Evolutionary conservation across 2,329 filamentous ascomycete genomes (phyloP).

Genomic region (Trichoderma asperellum): DNA sequence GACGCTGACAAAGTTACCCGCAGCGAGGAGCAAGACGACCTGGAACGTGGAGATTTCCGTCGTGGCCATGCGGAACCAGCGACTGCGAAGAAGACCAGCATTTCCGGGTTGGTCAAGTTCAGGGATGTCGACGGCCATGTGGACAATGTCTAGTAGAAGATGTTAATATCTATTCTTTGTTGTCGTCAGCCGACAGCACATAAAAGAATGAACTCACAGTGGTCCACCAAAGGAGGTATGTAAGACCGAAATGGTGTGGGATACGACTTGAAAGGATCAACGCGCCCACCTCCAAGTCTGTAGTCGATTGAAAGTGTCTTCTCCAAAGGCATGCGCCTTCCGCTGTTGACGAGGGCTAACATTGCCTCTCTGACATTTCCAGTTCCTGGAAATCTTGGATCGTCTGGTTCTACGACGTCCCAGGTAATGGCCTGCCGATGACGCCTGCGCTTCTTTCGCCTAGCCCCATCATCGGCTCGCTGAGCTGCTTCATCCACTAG

Average conservation of each 20-base stretch:
- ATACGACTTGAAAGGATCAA: constrained; percentile 37
- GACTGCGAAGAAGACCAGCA: constrained; percentile 36
- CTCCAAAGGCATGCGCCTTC: background rate
- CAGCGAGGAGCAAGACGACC: constrained; percentile 38
- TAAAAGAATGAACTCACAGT: constrained; percentile 33
- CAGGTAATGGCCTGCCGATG: constrained; percentile 18
- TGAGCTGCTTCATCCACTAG: constrained; percentile 5
- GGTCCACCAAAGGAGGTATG: constrained; percentile 36
- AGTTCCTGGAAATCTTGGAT: background rate
- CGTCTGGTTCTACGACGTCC: background rate
- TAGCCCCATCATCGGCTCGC: constrained; percentile 7
- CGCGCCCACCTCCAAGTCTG: constrained; percentile 34
- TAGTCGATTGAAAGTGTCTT: constrained; percentile 29
- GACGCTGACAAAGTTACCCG: constrained; percentile 36
- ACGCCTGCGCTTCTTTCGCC: constrained; percentile 24
- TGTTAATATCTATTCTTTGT: background rate
- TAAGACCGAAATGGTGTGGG: constrained; percentile 32
- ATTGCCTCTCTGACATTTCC: background rate
- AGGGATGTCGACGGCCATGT: constrained; percentile 40
- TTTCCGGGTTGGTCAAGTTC: constrained; percentile 36
- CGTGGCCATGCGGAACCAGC: constrained; percentile 39
- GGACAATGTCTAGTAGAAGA: constrained; percentile 34
- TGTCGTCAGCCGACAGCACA: background rate
- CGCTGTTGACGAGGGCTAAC: background rate
- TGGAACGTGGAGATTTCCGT: constrained; percentile 36